Evolutionary conservation across 352 stramenopile species (phyloP), one percentile per base, ranked within the genome.

Genomic region (Peronospora farinosa): DNA sequence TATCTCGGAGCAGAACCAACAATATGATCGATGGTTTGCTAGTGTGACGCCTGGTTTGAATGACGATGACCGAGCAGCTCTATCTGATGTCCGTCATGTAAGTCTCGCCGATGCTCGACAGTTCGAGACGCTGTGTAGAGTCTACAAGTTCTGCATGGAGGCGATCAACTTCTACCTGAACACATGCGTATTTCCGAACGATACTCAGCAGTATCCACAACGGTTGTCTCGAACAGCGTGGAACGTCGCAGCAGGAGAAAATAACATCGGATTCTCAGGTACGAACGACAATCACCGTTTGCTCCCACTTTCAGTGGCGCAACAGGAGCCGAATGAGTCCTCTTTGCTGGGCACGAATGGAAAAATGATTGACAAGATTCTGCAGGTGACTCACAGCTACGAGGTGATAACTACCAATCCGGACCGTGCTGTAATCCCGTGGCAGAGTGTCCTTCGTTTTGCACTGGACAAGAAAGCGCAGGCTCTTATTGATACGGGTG

Each of bases 281-380:
- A 97, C 86, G 10, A 96, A 96, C 50, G 86, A 96, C 52, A 95
- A 88, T 25, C 81, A 95, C 11, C 65, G 64, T 0, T 40, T 96
- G 44, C 61, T 96, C 4, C 87, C 85, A 3, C 19, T 83, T 0
- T 74, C 85, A 13, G 75, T 95, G 17, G 46, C 39, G 0, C 84
- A 95, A 49, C 60, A 46, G 9, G 78, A 89, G 40, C 77, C 83
- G 3, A 35, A 69, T 4, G 74, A 83, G 5, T 46, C 63, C 17
- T 47, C 62, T 0, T 28, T 97, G 7, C 57, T 66, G 3, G 78
- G 58, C 1, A 96, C 86, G 1, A 92, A 97, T 57, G 86, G 85
- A 1, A 79, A 79, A 45, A 96, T 96, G 85, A 63, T 97, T 19
- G 64, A 95, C 13, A 69, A 72, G n/a, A 78, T 88, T 6, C 17